Evolutionary conservation across 148 eudicot species (phyloP).

Genomic region (Vaccinium darrowii): DNA sequence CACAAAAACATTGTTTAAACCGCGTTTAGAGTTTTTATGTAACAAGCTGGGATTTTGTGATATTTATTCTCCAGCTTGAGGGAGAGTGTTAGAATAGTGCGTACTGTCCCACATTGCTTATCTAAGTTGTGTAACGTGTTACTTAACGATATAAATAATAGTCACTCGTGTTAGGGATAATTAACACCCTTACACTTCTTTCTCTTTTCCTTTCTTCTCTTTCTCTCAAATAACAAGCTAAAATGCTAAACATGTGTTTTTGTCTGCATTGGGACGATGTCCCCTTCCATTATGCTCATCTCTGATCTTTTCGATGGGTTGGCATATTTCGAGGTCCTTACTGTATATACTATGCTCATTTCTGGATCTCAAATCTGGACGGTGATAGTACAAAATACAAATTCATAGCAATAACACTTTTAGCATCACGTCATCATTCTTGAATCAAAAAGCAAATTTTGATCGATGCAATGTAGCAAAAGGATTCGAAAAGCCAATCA

Average conservation of each 20-base stretch:
- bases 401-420: not conserved
- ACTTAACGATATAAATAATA: no score
- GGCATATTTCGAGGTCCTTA: not conserved
- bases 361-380: not conserved
- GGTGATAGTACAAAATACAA: not conserved
- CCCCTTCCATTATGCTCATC: not conserved
- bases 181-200: no score
- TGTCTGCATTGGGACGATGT: not conserved
- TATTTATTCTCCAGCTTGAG: no score
- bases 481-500: not conserved
- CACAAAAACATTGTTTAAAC: no score
- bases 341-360: not conserved
- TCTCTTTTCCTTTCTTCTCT: no score
- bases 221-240: not conserved
- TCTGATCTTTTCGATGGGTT: not conserved
- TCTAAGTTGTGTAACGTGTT: no score
- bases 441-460: not conserved
- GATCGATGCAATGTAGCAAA: no score
- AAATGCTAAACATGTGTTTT: not conserved
- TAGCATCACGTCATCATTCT: not conserved
- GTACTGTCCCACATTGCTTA: no score
- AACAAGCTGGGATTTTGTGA: no score
- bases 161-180: no score
- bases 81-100: no score
- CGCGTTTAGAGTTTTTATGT: no score